phyloP scores from a whole-genome alignment of 345 rosid genomes.

The Moricandia arvensis region DNA sequence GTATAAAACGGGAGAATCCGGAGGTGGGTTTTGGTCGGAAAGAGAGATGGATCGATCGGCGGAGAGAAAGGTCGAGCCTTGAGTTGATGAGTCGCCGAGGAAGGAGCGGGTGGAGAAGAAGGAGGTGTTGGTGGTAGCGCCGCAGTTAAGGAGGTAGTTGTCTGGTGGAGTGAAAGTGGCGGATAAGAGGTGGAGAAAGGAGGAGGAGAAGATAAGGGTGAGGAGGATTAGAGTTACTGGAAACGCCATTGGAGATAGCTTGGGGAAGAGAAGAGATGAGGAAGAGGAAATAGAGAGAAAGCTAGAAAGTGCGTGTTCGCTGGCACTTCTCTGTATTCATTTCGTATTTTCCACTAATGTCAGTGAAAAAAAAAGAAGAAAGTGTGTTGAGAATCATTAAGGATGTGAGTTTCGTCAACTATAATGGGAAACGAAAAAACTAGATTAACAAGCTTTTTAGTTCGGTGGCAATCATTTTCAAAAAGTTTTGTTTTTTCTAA shows the following conservation, averaged over 20 bases:
- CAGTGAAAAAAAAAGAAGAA: background rate
- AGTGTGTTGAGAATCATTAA: slow-evolving; percentile 26
- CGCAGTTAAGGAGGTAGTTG: slow-evolving; percentile 79
- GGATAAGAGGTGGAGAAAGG: slow-evolving; percentile 30
- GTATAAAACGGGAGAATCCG: slow-evolving; percentile 53
- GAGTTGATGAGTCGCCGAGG: slow-evolving; percentile 50
- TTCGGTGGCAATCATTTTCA: slow-evolving; percentile 31
- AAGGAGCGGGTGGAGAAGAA: slow-evolving; percentile 58
- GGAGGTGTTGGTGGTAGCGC: slow-evolving; percentile 56
- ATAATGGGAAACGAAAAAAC: slow-evolving; percentile 29
- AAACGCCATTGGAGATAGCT: slow-evolving; percentile 35
- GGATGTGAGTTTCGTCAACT: slow-evolving; percentile 20
- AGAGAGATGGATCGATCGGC: slow-evolving; percentile 50
- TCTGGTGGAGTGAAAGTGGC: slow-evolving; percentile 62
- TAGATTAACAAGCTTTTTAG: background rate
- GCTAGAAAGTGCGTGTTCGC: slow-evolving; percentile 33
- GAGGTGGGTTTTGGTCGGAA: slow-evolving; percentile 53
- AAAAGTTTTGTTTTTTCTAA: slow-evolving; percentile 4
- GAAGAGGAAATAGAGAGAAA: background rate
- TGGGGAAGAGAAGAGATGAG: slow-evolving; percentile 1
- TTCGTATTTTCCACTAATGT: slow-evolving; percentile 20
- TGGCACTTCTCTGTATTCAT: slow-evolving; percentile 27
- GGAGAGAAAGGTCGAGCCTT: slow-evolving; percentile 40
- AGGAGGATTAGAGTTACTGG: slow-evolving; percentile 5
- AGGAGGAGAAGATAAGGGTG: slow-evolving; percentile 23